Percentiles rank a stretch among this genome's conserved stretches.
phyloP scores from a whole-genome alignment of 352 stramenopile species.

The Phytophthora fragariae region DNA sequence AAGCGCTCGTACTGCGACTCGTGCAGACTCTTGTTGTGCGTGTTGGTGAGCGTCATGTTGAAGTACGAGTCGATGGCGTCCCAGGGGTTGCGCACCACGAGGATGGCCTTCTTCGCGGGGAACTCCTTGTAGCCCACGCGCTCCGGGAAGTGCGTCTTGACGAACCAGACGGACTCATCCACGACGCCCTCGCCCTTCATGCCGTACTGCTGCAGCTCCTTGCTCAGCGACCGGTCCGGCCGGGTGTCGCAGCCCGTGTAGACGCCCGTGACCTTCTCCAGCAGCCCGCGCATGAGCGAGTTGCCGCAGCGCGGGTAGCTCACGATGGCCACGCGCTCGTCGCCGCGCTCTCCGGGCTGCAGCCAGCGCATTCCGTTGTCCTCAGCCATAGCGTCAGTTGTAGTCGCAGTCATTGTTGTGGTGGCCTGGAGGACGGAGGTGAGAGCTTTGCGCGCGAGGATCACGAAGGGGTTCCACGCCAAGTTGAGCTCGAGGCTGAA shows the following conservation, averaged over 20 bases:
- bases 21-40: conserved; percentile 92
- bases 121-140: conserved; percentile 92
- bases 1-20: conserved; percentile 91
- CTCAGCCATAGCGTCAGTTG: conserved; percentile 12
- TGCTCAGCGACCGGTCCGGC: conserved; percentile 93
- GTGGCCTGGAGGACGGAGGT: conserved; percentile 36
- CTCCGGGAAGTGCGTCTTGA: conserved; percentile 99
- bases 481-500: conserved; percentile 63
- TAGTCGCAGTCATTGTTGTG: neutral
- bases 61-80: conserved; percentile 99
- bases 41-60: conserved; percentile 97
- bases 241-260: conserved; percentile 98
- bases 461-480: conserved; percentile 73
- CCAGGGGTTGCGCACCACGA: conserved; percentile 96
- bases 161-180: conserved; percentile 95
- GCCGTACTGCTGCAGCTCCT: conserved; percentile 88
- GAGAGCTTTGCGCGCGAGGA: conserved; percentile 52
- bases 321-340: conserved; percentile 89
- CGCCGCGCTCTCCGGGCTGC: conserved; percentile 60
- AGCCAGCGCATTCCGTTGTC: conserved; percentile 70
- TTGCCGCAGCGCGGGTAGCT: conserved; percentile 98
- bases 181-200: conserved; percentile 95
- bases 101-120: conserved; percentile 80
- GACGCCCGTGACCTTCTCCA: conserved; percentile 95
- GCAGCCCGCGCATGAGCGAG: conserved; percentile 95